Evolutionary conservation across 495 filamentous ascomycete genomes (phyloP), one percentile per base, ranked within the genome.

Genomic region (Daldinia caldariorum): DNA sequence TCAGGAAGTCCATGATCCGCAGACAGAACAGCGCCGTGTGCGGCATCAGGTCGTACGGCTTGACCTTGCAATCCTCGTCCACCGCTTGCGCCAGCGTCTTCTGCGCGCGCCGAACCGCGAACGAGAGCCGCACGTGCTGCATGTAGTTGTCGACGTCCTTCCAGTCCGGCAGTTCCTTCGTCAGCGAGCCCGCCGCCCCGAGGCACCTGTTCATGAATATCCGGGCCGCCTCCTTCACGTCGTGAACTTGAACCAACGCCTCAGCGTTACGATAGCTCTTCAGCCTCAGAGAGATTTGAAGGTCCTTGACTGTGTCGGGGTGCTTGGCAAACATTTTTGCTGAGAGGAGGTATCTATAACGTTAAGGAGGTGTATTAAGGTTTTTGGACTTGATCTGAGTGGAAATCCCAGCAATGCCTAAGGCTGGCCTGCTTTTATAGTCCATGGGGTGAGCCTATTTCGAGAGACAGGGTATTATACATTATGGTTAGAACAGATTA

Each of bases 171-270:
- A 39, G 0, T 26, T 54, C 55, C 49, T 9, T 68, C 22, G 5
- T 58, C 14, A 35, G 38, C 0, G 57, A 67, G 26, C 20, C 34
- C 13, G 35, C 34, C 13, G 60, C 39, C 4, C 60, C 47, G 7
- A 72, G 60, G 18, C 69, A 72, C 32, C 63, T 49, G 49, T 72
- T 67, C 43, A 50, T 31, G 37, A 67, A 72, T 50, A 37, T 47
- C 8, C 69, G 69, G 9, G 57, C 63, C 9, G 64, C 55, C 53
- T 67, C 63, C 39, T 41, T 67, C 47, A 72, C 50, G 1, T 47
- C 10, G 2, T 54, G 49, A 20, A 38, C 53, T 20, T 37, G 51
- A 34, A 67, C 12, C 4, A 72, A 41, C 13, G 47, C 60, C 34
- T 63, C 60, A 5, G 56, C 60, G 22, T 50, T 56, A n/a, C 41